phyloP scores from a whole-genome alignment of 139 green algal genomes.

The Chlorella ohadii region DNA sequence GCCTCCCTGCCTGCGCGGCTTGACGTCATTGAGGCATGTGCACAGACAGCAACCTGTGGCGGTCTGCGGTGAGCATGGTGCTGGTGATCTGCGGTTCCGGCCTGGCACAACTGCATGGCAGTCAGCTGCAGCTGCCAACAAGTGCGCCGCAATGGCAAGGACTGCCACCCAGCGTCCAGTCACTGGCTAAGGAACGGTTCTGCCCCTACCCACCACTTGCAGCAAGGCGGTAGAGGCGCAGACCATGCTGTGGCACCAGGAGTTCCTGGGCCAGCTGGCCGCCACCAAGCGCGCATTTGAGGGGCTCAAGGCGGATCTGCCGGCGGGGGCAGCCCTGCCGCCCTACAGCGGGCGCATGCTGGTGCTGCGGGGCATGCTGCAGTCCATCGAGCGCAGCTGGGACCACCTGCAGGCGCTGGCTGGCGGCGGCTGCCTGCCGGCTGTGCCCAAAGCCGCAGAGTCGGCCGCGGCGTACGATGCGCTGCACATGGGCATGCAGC shows the following conservation, averaged over 20 bases:
- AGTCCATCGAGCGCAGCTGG: slow-evolving; percentile 1
- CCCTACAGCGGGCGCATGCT: neutral
- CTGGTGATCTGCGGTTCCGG: neutral
- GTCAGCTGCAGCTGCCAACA: no score
- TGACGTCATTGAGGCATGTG: slow-evolving; percentile 31
- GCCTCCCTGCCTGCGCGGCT: slow-evolving; percentile 3
- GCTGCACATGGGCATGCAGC: slow-evolving; percentile 75
- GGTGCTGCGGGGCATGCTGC: slow-evolving; percentile 12
- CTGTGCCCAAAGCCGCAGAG: slow-evolving; percentile 67
- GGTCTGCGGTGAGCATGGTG: neutral
- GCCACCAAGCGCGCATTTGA: slow-evolving; percentile 7
- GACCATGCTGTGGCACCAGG: slow-evolving; percentile 21
- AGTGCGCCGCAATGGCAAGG: no score
- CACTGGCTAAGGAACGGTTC: neutral
- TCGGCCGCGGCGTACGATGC: slow-evolving; percentile 73
- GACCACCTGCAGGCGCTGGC: slow-evolving; percentile 1
- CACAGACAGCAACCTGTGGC: neutral
- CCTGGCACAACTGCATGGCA: no score
- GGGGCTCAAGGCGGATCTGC: slow-evolving; percentile 4
- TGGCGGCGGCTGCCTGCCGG: slow-evolving; percentile 46
- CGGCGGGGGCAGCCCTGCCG: neutral
- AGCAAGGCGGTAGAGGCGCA: slow-evolving; percentile 19
- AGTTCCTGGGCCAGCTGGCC: slow-evolving; percentile 5
- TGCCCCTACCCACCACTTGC: neutral
- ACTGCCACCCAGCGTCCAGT: no score